Conservation (phyloP, 306 rosid genomes). For the Sesbania bispinosa region DNA sequence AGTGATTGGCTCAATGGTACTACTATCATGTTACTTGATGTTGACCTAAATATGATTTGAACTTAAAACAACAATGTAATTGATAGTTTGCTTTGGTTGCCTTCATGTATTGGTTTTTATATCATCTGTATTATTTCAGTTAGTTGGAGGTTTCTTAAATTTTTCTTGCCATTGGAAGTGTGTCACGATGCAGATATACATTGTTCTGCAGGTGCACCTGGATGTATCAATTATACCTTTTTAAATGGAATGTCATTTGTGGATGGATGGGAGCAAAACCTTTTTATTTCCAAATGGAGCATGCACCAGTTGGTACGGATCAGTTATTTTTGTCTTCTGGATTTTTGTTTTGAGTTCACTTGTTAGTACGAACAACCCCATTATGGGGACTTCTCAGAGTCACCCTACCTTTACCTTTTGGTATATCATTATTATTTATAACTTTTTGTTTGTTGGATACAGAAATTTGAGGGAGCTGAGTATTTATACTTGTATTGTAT, state of each 20-base stretch:
- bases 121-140: not conserved
- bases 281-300: conserved; percentile 95
- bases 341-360: conserved; percentile 3
- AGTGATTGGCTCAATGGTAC: not conserved
- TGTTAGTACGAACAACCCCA: not conserved
- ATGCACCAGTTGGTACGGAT: conserved; percentile 92
- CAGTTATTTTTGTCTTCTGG: conserved; percentile 5
- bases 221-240: conserved; percentile 64
- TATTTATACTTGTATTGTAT: not conserved
- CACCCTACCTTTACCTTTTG: not conserved
- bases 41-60: conserved; percentile 6
- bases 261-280: conserved; percentile 87
- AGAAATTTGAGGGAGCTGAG: conserved; percentile 2
- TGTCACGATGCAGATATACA: conserved; percentile 9
- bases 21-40: not conserved
- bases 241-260: conserved; percentile 94
- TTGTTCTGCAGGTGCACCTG: conserved; percentile 86
- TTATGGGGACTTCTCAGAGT: not conserved
- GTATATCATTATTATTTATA: not conserved
- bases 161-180: not conserved
- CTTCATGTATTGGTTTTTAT: conserved; percentile 14
- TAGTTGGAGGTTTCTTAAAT: not conserved
- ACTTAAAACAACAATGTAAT: not conserved
- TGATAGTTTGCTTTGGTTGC: not conserved
- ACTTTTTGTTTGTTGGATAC: not conserved